These are phyloP conservation scores for Paraphoma chrysanthemicola DNA, from an alignment of 2,329 filamentous ascomycete genomes.

Conservation along the genomic window DNA sequence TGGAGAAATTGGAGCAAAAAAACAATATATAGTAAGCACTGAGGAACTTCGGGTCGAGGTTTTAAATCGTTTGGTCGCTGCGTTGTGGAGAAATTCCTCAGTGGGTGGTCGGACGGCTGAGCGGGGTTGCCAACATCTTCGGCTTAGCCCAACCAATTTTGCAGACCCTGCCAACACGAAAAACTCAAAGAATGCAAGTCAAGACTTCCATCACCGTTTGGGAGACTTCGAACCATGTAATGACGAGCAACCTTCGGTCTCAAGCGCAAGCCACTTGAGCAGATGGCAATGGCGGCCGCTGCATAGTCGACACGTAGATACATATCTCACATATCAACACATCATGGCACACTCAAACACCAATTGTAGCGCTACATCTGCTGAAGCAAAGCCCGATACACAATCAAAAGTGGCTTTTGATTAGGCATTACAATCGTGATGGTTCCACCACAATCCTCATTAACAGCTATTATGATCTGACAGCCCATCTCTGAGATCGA, in stretches of 20 bases:
- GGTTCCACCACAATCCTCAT: no score
- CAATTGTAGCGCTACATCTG: no score
- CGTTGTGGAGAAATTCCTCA: neutral
- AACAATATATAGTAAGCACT: neutral
- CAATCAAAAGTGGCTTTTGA: no score
- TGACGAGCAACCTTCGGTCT: no score
- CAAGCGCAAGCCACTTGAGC: no score
- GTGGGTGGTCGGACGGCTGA: neutral
- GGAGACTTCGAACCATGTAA: neutral
- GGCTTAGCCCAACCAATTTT: neutral
- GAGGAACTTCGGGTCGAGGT: neutral
- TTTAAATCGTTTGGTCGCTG: neutral
- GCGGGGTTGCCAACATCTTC: neutral
- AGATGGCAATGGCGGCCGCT: no score
- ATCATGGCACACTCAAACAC: no score
- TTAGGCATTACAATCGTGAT: no score
- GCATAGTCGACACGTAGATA: no score
- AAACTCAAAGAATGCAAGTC: neutral
- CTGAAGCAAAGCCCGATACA: no score
- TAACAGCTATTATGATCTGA: neutral
- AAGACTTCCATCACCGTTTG: neutral
- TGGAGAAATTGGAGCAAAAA: neutral
- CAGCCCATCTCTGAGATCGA: neutral
- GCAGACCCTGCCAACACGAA: neutral
- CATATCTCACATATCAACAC: no score